Evolutionary conservation across 202 grass and related monocot species (phyloP).

Genomic region (Bolboschoenoplectus hybrid): DNA sequence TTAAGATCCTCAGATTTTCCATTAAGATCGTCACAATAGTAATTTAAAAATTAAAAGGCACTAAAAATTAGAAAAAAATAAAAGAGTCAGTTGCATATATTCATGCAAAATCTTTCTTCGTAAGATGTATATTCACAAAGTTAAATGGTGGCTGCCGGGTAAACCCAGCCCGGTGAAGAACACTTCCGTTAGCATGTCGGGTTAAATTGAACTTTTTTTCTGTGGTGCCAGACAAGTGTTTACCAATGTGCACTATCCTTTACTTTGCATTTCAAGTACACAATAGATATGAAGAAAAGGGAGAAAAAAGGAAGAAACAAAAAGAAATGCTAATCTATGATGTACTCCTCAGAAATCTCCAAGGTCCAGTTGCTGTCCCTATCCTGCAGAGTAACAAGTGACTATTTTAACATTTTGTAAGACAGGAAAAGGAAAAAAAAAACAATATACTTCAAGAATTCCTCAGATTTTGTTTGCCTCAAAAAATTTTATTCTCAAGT

Average conservation of each 20-base stretch:
- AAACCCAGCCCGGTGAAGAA: neutral
- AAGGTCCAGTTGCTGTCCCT: conserved; percentile 78
- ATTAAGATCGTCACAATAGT: neutral
- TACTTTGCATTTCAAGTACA: conserved; percentile 1
- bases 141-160: neutral
- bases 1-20: too few relatives aligned
- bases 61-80: neutral
- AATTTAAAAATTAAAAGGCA: neutral
- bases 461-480: neutral
- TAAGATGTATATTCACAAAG: neutral
- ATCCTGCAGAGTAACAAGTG: conserved; percentile 54
- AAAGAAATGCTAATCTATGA: conserved; percentile 19
- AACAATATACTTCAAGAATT: neutral
- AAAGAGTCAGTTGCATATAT: neutral
- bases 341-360: conserved; percentile 64
- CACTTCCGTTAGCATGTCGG: neutral
- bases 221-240: neutral
- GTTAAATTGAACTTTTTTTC: neutral
- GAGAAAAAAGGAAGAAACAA: neutral
- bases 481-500: neutral
- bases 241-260: conserved; percentile 5
- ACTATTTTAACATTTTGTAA: neutral
- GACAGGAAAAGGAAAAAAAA: neutral
- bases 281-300: neutral
- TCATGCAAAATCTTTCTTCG: neutral